Evolutionary conservation across 257 asterid genomes (phyloP).

Genomic region (Leptodermis oblonga): DNA sequence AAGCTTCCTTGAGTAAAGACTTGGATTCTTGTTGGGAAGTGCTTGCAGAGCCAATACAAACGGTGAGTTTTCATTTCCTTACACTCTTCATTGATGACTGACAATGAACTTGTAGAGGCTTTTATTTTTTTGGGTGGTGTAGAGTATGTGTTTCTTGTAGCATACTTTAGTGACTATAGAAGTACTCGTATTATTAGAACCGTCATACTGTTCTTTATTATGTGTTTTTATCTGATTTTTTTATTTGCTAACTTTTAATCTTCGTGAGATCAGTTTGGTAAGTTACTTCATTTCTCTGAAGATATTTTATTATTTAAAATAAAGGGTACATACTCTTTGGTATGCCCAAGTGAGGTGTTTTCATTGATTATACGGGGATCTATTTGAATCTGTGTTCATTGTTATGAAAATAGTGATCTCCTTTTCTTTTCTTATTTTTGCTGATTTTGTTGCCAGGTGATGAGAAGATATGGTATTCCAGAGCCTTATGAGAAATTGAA

Average conservation of each 20-base stretch:
- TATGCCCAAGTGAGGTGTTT: not conserved
- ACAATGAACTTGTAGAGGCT: not conserved
- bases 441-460: conserved; percentile 42
- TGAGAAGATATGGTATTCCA: conserved; percentile 85
- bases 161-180: not conserved
- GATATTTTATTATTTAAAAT: not conserved
- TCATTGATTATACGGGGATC: not conserved
- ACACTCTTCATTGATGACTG: not conserved
- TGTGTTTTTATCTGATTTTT: not conserved
- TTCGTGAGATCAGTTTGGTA: not conserved
- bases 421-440: not conserved
- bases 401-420: not conserved
- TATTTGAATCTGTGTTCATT: not conserved
- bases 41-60: conserved; percentile 97
- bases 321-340: not conserved
- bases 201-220: not conserved
- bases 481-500: conserved; percentile 93
- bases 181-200: not conserved
- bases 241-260: not conserved
- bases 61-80: conserved; percentile 39
- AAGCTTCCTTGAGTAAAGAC: conserved; percentile 55
- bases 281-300: not conserved
- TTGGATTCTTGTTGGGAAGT: conserved; percentile 82
- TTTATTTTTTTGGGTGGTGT: not conserved
- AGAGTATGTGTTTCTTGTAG: not conserved